Evolutionary conservation across 805 yeast species (phyloP).

Genomic region (Suhomyces xylopsoci): DNA sequence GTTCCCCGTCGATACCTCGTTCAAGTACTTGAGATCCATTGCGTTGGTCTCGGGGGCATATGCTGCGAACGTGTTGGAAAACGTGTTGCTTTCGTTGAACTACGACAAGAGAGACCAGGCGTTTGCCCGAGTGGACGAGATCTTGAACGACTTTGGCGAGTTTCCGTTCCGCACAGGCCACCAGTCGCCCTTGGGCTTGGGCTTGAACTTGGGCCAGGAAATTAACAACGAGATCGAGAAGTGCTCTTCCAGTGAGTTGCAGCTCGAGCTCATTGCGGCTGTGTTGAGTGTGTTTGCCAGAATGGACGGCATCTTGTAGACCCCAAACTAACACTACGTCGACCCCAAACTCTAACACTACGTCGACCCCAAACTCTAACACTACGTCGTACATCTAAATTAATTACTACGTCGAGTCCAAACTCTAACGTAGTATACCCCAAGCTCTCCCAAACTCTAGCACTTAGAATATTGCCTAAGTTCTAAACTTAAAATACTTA

Average conservation of each 20-base stretch:
- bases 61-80: constrained; percentile 95
- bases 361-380: too few relatives aligned
- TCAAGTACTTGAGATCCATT: constrained; percentile 71
- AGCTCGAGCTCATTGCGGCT: constrained; percentile 88
- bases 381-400: too few relatives aligned
- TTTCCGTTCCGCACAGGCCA: constrained; percentile 67
- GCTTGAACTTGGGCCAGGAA: constrained; percentile 65
- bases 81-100: constrained; percentile 69
- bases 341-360: too few relatives aligned
- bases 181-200: constrained; percentile 64
- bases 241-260: constrained; percentile 54
- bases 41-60: constrained; percentile 84
- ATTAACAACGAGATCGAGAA: constrained; percentile 50
- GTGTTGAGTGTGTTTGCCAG: constrained; percentile 85
- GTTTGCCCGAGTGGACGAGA: constrained; percentile 89
- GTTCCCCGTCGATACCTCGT: constrained; percentile 67
- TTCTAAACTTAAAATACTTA: too few relatives aligned
- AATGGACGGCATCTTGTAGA: constrained; percentile 80
- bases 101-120: constrained; percentile 92
- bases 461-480: too few relatives aligned
- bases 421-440: too few relatives aligned
- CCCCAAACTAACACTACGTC: too few relatives aligned
- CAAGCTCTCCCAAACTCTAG: too few relatives aligned
- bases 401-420: too few relatives aligned
- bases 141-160: constrained; percentile 76